A percentile compares a stretch with the other conserved stretches of the same genome.
phyloP scores from a whole-genome alignment of 176 grass and related monocot genomes.

The Avena eriantha region DNA sequence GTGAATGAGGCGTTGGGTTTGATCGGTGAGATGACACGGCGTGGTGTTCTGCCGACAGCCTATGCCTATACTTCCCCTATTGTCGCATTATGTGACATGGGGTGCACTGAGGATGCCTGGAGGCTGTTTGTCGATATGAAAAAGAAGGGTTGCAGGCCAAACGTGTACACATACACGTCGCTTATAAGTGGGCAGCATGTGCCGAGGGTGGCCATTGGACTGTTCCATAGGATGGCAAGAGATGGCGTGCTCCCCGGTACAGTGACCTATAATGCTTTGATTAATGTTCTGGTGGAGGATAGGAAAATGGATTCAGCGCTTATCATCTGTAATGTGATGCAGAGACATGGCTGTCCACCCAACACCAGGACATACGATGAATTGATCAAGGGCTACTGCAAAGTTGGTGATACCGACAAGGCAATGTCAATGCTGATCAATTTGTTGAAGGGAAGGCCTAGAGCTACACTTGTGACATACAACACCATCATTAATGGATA shows the following conservation, averaged over 20 bases:
- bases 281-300: slow-evolving; percentile 52
- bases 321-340: slow-evolving; percentile 61
- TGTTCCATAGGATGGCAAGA: slow-evolving; percentile 72
- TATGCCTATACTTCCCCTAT: slow-evolving; percentile 49
- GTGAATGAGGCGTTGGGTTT: slow-evolving; percentile 56
- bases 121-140: slow-evolving; percentile 54
- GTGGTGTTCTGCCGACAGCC: slow-evolving; percentile 44
- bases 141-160: slow-evolving; percentile 43
- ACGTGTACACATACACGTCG: slow-evolving; percentile 58
- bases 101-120: slow-evolving; percentile 51
- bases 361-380: slow-evolving; percentile 59
- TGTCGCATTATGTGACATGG: slow-evolving; percentile 42
- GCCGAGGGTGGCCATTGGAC: slow-evolving; percentile 55
- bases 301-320: slow-evolving; percentile 41
- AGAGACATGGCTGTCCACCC: slow-evolving; percentile 34
- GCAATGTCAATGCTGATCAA: slow-evolving; percentile 50
- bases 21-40: slow-evolving; percentile 48
- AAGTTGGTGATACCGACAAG: slow-evolving; percentile 57
- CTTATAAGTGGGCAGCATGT: slow-evolving; percentile 57
- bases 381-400: slow-evolving; percentile 63
- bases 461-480: slow-evolving; percentile 60
- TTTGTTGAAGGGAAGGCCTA: slow-evolving; percentile 49
- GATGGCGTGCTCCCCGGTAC: slow-evolving; percentile 50
- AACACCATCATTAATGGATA: slow-evolving; percentile 68
- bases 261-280: slow-evolving; percentile 60